These are phyloP conservation scores for Pseudogymnoascus sp. DNA, from an alignment of 2,329 filamentous ascomycete genomes.

Conservation along the genomic window DNA sequence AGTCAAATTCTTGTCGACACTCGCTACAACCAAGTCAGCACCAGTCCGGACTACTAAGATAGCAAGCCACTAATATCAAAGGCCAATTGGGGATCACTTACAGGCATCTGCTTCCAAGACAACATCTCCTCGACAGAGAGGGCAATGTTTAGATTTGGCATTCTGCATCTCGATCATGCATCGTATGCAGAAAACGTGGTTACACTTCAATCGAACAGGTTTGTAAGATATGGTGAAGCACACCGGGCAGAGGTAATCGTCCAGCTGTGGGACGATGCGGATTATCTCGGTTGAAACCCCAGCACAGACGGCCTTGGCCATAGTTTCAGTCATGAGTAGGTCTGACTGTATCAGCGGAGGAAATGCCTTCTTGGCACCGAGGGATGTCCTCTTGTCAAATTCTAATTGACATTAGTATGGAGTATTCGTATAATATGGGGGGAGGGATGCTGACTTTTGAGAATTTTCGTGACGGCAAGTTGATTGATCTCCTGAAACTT, in stretches of 20 bases:
- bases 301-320: conserved; percentile 68
- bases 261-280: conserved; percentile 66
- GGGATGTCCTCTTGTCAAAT: conserved; percentile 76
- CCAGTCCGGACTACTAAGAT: not conserved
- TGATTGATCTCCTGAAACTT: conserved; percentile 80
- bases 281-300: conserved; percentile 66
- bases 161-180: conserved; percentile 76
- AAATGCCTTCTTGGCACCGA: conserved; percentile 58
- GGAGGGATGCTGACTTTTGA: conserved; percentile 56
- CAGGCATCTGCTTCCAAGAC: conserved; percentile 61
- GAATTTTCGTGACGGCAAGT: conserved; percentile 68
- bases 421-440: not conserved
- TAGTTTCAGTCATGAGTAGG: conserved; percentile 53
- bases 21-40: conserved; percentile 36
- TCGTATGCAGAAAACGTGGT: conserved; percentile 74
- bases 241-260: conserved; percentile 75
- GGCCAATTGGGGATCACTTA: conserved; percentile 28
- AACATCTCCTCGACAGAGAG: conserved; percentile 64
- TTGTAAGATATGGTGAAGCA: conserved; percentile 74
- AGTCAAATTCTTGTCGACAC: conserved; percentile 60
- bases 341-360: conserved; percentile 49
- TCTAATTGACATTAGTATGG: conserved; percentile 38
- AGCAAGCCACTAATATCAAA: not conserved
- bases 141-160: conserved; percentile 58
- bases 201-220: conserved; percentile 67